Evolutionary conservation across 768 basidiomycete genomes (phyloP).

Genomic region (Boletus huronensis): DNA sequence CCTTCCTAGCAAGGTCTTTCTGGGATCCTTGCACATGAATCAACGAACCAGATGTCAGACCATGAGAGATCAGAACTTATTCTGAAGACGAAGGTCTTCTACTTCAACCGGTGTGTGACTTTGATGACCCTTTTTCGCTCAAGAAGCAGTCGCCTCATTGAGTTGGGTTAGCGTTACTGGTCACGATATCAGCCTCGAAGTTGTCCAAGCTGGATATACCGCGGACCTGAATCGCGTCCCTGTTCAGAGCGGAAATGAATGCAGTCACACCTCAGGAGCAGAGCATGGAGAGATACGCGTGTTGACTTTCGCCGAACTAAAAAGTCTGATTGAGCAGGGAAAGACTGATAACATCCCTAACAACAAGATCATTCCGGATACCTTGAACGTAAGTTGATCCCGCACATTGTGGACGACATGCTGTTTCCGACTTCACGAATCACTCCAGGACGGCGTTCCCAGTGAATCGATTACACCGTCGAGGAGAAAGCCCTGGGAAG

Average conservation of each 20-base stretch:
- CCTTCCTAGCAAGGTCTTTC: conserved; percentile 59
- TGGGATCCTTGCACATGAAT: conserved; percentile 46
- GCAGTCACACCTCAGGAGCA: neutral
- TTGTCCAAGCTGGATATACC: conserved; percentile 16
- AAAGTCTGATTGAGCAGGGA: conserved; percentile 68
- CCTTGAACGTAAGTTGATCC: conserved; percentile 51
- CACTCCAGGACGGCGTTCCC: conserved; percentile 47
- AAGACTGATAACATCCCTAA: conserved; percentile 73
- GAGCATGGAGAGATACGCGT: conserved; percentile 37
- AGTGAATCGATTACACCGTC: conserved; percentile 50
- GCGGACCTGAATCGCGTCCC: conserved; percentile 10
- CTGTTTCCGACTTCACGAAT: neutral
- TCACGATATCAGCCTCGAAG: conserved; percentile 27
- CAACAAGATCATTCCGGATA: conserved; percentile 68
- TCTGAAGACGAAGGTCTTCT: conserved; percentile 59
- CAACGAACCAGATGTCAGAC: conserved; percentile 34
- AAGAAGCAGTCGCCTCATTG: conserved; percentile 26
- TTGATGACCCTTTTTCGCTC: conserved; percentile 21
- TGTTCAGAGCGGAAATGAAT: conserved; percentile 23
- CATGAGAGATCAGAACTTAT: conserved; percentile 46
- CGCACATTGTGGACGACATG: neutral
- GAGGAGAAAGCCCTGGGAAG: conserved; percentile 72
- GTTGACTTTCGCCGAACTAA: conserved; percentile 65
- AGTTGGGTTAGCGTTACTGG: conserved; percentile 29
- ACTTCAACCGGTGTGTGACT: conserved; percentile 58